Conservation (phyloP, 176 grass and related monocot species). For the Aegilops longissima region DNA sequence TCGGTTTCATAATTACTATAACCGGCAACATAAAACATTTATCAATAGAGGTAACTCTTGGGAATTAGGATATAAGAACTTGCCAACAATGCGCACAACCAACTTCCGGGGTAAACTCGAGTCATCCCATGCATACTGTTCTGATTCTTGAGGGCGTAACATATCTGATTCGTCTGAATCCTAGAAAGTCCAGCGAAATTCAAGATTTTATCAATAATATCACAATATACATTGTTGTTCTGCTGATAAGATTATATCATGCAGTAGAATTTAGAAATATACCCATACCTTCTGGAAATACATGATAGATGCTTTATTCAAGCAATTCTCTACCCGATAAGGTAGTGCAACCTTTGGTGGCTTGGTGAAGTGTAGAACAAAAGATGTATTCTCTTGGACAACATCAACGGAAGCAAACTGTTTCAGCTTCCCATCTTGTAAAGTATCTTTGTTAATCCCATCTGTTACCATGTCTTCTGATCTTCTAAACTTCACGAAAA, state of each 20-base stretch:
- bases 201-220: constrained; percentile 30
- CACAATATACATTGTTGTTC: neutral
- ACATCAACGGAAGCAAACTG: constrained; percentile 69
- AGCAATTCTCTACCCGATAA: constrained; percentile 79
- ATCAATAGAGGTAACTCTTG: constrained; percentile 13
- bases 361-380: constrained; percentile 63
- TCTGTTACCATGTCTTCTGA: constrained; percentile 18
- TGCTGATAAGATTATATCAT: constrained; percentile 3
- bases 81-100: constrained; percentile 71
- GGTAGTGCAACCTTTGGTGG: constrained; percentile 61
- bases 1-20: constrained; percentile 12
- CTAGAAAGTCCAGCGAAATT: constrained; percentile 44
- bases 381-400: constrained; percentile 64
- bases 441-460: constrained; percentile 25
- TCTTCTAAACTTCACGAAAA: constrained; percentile 84
- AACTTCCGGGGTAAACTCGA: constrained; percentile 74
- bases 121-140: constrained; percentile 82
- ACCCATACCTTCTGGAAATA: constrained; percentile 78
- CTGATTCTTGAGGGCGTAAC: constrained; percentile 54
- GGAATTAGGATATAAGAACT: constrained; percentile 35
- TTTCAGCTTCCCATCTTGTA: constrained; percentile 37
- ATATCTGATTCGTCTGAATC: constrained; percentile 68
- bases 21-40: constrained; percentile 24
- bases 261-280: constrained; percentile 28
- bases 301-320: constrained; percentile 65